Evolutionary conservation across 306 rosid species (phyloP), one percentile per base, ranked within the genome.

Genomic region (Prunus fruticosa): DNA sequence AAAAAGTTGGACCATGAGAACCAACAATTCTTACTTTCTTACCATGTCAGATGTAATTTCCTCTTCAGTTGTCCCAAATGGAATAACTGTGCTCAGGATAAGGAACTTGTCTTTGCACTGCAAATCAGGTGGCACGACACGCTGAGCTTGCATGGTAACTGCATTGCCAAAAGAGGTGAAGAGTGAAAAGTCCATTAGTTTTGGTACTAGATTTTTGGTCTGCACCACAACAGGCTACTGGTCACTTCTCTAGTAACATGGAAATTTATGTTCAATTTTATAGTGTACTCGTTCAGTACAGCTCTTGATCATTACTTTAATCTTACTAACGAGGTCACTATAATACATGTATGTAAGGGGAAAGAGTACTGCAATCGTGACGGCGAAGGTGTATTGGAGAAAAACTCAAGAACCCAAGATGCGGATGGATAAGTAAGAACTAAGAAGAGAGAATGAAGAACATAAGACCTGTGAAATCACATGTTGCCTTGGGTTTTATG

Each of bases 81-180:
- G 88, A 52, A 92, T 85, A 76, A 82, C 78, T 4, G 92, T 88
- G 80, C 91, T 78, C 57, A 89, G 96, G 74, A 95, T 88, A 77
- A 95, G 89, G 82, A 95, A 95, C 84, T 92, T 95, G 88, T 95
- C 99, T 78, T 90, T 95, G 83, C 99, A 95, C 43, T 87, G 88
- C 86, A 88, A 52, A 86, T 88, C 93, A 72, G 87, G 83, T 20
- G 99, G 96, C 43, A 88, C 86, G 2, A 69, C 83, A 56, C 86
- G 88, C 80, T 90, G 99, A 76, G 97, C 97, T 88, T 90, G 97
- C 99, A 95, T 92, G 6, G 92, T 92, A 82, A 95, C 99, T 95
- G 76, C 85, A 88, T 63, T 52, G 56, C 73, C 76, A 80, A 81
- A 82, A 80, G 82, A 70, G 56, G 34, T 38, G 58, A 73, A 73